Base-by-base conservation (phyloP, 441 rosid species). In the Mallotus repandus region DNA sequence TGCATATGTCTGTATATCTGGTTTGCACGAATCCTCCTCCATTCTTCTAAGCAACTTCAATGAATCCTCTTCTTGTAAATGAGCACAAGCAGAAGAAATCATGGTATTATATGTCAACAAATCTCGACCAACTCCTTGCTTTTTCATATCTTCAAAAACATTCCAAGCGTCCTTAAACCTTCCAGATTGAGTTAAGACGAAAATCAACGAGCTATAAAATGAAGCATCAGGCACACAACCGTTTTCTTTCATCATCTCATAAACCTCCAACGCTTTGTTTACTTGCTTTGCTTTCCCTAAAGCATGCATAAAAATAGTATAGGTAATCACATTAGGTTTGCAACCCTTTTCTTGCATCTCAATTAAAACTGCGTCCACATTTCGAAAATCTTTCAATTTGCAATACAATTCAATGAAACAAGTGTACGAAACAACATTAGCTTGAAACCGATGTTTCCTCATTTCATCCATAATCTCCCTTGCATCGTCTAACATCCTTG, bases 101-200 rank as follows among this genome's bases (percentile, higher is more conserved):
- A 91, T 87, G 13, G 90, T 84, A 77, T 78, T 87, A 77, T 83
- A 92, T 0, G 85, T 82, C 78, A 83, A 56, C 54, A 84, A 80
- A 77, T 86, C 84, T 1, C 80, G 87, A 56, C 32, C 10, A 71
- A 91, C 81, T 66, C 94, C 93, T 77, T 88, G 91, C 16, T 76
- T 80, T 76, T 72, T 75, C 98, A 94, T 94, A 73, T 92, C 98
- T 76, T 85, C 86, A 19, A 89, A 91, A 54, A 90, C 72, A 71
- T 88, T 88, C 79, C 79, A 73, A 9, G 93, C 93, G 32, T 89
- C 91, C 69, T 84, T 86, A 35, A 82, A 70, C 83, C 96, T 86
- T 60, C 97, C 98, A 15, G 89, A 86, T 71, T 81, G 84, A 21
- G 88, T 78, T 69, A 91, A 53, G 77, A 87, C 73, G 77, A 80